phyloP scores from a whole-genome alignment of 2,329 filamentous ascomycete species.

The Exophiala viscosa region DNA sequence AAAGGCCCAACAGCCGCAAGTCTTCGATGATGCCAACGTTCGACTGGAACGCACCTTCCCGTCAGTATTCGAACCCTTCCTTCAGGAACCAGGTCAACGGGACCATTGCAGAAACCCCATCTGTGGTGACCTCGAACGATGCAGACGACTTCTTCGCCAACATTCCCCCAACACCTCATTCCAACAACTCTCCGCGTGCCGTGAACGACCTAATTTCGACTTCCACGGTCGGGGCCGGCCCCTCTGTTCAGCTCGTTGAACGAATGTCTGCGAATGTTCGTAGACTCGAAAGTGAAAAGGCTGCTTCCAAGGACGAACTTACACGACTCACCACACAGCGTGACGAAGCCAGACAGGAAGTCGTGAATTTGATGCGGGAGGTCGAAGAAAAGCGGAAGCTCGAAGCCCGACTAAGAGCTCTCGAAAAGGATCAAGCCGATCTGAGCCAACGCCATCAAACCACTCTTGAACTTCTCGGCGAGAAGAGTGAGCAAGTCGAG shows the following conservation, averaged over 20 bases:
- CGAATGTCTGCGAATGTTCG: constrained; percentile 92
- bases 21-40: constrained; percentile 38
- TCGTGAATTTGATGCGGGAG: constrained; percentile 86
- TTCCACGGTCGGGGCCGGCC: constrained; percentile 84
- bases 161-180: constrained; percentile 35
- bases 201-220: constrained; percentile 83
- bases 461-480: constrained; percentile 87
- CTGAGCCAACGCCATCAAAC: constrained; percentile 80
- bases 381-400: constrained; percentile 65
- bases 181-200: constrained; percentile 50
- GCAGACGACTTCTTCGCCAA: constrained; percentile 45
- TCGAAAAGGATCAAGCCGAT: constrained; percentile 66
- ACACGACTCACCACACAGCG: constrained; percentile 74
- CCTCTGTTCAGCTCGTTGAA: constrained; percentile 91
- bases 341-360: constrained; percentile 86
- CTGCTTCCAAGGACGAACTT: constrained; percentile 82
- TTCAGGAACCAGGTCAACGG: constrained; percentile 39
- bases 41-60: constrained; percentile 38
- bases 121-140: constrained; percentile 46
- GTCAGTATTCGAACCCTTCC: constrained; percentile 47
- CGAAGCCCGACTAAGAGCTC: constrained; percentile 56
- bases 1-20: constrained; percentile 40
- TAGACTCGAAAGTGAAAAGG: constrained; percentile 85
- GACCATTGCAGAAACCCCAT: constrained; percentile 42
- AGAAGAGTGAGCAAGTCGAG: constrained; percentile 93